Evolutionary conservation across 2,329 filamentous ascomycete genomes (phyloP).

Genomic region (Cadophora malorum): DNA sequence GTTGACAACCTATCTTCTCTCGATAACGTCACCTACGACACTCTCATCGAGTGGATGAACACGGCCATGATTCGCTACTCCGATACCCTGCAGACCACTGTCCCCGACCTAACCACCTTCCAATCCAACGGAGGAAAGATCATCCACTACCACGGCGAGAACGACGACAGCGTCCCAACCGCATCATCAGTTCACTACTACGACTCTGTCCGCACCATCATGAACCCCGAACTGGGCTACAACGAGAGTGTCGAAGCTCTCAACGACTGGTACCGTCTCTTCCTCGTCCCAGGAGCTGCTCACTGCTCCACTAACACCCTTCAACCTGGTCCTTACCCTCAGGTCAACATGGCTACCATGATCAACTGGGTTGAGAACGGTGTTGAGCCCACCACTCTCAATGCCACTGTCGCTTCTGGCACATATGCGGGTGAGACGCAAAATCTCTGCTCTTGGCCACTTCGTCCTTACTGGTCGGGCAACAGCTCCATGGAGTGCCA

Average conservation of each 20-base stretch:
- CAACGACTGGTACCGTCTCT: conserved; percentile 59
- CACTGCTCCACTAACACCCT: neutral
- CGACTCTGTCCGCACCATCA: conserved; percentile 57
- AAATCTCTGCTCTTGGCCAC: conserved; percentile 49
- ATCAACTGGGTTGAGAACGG: conserved; percentile 73
- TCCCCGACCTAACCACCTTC: neutral
- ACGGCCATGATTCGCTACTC: neutral
- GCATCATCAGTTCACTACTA: conserved; percentile 62
- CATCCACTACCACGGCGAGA: conserved; percentile 55
- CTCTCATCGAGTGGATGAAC: neutral
- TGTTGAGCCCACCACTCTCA: conserved; percentile 46
- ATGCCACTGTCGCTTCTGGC: conserved; percentile 47
- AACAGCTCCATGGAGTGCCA: neutral
- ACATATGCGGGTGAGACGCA: conserved; percentile 46
- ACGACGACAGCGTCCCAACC: conserved; percentile 58
- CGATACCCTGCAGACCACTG: neutral
- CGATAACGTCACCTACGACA: neutral
- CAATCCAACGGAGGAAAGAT: neutral
- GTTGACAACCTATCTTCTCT: neutral
- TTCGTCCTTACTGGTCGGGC: conserved; percentile 17
- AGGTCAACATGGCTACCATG: neutral
- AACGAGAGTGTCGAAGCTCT: conserved; percentile 51
- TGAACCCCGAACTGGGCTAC: conserved; percentile 52
- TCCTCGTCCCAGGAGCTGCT: neutral
- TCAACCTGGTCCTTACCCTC: neutral